Evolutionary conservation across 805 yeast genomes (phyloP).

Genomic region (Sugiyamaella americana): DNA sequence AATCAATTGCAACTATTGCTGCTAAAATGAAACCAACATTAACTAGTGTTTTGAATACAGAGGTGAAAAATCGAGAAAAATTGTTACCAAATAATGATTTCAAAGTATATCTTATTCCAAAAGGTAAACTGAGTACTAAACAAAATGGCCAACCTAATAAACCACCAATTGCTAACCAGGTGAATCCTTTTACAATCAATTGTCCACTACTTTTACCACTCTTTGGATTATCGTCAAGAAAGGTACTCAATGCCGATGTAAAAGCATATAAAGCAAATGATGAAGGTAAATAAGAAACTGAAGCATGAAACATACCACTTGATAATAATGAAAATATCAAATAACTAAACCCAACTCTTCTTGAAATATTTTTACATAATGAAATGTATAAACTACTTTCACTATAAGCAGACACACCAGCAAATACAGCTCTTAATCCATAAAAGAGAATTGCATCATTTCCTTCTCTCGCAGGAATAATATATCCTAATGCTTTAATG

Average conservation of each 20-base stretch:
- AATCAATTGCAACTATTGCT: slow-evolving; percentile 37
- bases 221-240: slow-evolving; percentile 6
- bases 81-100: slow-evolving; percentile 15
- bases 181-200: slow-evolving; percentile 13
- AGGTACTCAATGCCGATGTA: slow-evolving; percentile 30
- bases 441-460: slow-evolving; percentile 41
- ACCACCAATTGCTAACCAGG: slow-evolving; percentile 59
- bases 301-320: slow-evolving; percentile 86
- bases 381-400: slow-evolving; percentile 50
- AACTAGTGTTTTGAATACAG: slow-evolving; percentile 21
- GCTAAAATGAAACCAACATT: slow-evolving; percentile 21
- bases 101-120: slow-evolving; percentile 36
- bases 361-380: slow-evolving; percentile 34
- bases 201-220: background rate
- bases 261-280: slow-evolving; percentile 57
- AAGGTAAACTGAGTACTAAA: slow-evolving; percentile 57
- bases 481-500: slow-evolving; percentile 12
- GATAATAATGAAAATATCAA: slow-evolving; percentile 53
- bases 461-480: slow-evolving; percentile 10
- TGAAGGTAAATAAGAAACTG: slow-evolving; percentile 81
- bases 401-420: slow-evolving; percentile 37
- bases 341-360: slow-evolving; percentile 51
- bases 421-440: slow-evolving; percentile 42
- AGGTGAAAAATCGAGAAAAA: slow-evolving; percentile 6
- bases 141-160: slow-evolving; percentile 90